phyloP scores from a whole-genome alignment of 441 rosid species.

The Adansonia madagascariensis region DNA sequence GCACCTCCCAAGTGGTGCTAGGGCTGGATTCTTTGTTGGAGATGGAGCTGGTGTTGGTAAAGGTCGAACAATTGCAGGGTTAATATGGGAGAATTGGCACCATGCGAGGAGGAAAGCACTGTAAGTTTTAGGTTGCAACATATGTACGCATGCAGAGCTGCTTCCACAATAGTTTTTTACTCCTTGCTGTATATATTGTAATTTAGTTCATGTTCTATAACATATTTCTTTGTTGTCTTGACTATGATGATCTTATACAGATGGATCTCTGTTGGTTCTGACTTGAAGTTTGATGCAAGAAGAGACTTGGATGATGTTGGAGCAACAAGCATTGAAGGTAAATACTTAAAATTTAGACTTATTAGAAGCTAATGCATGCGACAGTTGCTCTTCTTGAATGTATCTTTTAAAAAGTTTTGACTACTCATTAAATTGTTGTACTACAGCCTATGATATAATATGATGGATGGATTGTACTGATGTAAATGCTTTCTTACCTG shows the following conservation, averaged over 20 bases:
- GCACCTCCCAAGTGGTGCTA: constrained; percentile 77
- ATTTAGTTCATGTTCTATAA: constrained; percentile 27
- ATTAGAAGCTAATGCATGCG: not conserved
- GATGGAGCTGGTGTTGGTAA: constrained; percentile 99
- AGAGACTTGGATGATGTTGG: constrained; percentile 99
- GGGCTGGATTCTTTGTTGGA: constrained; percentile 98
- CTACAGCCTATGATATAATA: not conserved
- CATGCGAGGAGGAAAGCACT: constrained; percentile 79
- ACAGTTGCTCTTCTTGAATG: constrained; percentile 5
- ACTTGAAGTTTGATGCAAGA: constrained; percentile 93
- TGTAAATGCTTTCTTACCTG: not conserved
- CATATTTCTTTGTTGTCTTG: constrained; percentile 26
- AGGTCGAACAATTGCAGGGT: constrained; percentile 96
- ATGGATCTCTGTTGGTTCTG: constrained; percentile 99
- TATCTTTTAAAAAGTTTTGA: not conserved
- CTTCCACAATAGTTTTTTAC: constrained; percentile 12
- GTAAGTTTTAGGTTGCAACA: constrained; percentile 54
- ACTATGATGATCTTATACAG: constrained; percentile 52
- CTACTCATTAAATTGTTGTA: not conserved
- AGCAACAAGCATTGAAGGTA: constrained; percentile 81
- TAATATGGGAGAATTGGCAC: constrained; percentile 97
- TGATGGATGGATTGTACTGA: not conserved
- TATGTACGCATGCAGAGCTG: constrained; percentile 7
- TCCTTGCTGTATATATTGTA: constrained; percentile 15
- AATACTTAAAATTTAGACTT: constrained; percentile 17